Percentiles rank a stretch among this genome's conserved stretches.
Conservation (phyloP, 1,284 basidiomycete species). For the Trichosporon sp. region DNA sequence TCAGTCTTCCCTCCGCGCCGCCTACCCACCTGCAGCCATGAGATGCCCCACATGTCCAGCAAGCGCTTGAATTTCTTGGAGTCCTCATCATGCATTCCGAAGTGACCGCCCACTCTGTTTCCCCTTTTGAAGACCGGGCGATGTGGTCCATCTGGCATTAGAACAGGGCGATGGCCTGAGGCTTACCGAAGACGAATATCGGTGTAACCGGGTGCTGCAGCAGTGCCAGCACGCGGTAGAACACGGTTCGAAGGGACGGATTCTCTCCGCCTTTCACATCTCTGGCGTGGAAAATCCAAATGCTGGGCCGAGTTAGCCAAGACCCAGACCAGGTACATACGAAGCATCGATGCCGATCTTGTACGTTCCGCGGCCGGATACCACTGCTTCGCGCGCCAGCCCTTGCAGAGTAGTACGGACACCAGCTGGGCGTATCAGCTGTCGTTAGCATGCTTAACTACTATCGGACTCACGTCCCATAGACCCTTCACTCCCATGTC, state of each 20-base stretch:
- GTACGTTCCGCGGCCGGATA: conserved; percentile 35
- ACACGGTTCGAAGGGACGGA: conserved; percentile 52
- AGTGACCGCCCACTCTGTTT: conserved; percentile 52
- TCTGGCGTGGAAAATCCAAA: conserved; percentile 52
- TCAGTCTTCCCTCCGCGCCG: background rate
- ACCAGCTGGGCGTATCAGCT: conserved; percentile 45
- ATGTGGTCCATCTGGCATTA: conserved; percentile 61
- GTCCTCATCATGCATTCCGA: conserved; percentile 58
- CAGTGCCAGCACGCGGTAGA: conserved; percentile 58
- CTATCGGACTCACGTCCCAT: conserved; percentile 46
- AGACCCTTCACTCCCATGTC: conserved; percentile 48
- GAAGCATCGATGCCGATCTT: conserved; percentile 48
- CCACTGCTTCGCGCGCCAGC: conserved; percentile 42
- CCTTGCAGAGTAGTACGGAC: conserved; percentile 30
- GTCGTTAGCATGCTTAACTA: background rate
- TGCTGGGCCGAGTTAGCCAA: conserved; percentile 24
- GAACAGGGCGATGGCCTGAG: background rate
- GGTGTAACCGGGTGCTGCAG: conserved; percentile 73
- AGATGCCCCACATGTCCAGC: conserved; percentile 80
- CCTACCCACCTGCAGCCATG: conserved; percentile 65
- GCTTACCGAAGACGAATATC: conserved; percentile 75
- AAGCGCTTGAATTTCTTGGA: conserved; percentile 68
- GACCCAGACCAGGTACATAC: conserved; percentile 20
- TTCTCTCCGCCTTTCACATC: conserved; percentile 48
- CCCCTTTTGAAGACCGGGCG: conserved; percentile 74